Percentiles rank a stretch among this genome's conserved stretches.
Conservation (phyloP, 495 filamentous ascomycete genomes). For the Cercophora sp. region DNA sequence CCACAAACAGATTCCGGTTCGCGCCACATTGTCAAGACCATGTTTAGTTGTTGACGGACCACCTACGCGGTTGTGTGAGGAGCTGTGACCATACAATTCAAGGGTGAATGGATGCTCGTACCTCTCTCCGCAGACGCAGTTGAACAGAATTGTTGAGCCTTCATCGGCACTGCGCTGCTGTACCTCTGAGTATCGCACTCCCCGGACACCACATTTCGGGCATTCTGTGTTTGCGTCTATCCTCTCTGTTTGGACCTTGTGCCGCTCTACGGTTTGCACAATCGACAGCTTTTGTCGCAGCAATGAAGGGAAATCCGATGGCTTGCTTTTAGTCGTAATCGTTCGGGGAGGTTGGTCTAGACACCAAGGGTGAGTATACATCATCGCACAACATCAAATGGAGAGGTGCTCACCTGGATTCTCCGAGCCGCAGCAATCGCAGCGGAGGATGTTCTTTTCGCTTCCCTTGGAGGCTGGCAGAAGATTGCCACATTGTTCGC, state of each 20-base stretch:
- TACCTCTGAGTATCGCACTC: constrained; percentile 80
- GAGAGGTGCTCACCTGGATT: constrained; percentile 63
- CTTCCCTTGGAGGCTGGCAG: constrained; percentile 74
- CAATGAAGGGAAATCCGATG: constrained; percentile 80
- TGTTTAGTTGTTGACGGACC: constrained; percentile 33
- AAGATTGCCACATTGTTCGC: constrained; percentile 87
- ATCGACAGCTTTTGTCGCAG: constrained; percentile 80
- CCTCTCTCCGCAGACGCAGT: constrained; percentile 81
- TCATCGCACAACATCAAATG: neutral
- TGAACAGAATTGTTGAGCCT: constrained; percentile 86
- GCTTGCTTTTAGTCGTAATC: constrained; percentile 77
- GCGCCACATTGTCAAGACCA: too few relatives aligned
- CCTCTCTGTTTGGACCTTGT: constrained; percentile 74
- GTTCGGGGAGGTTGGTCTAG: constrained; percentile 76
- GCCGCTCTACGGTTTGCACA: constrained; percentile 74
- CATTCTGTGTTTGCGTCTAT: constrained; percentile 66
- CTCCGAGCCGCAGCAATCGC: constrained; percentile 77
- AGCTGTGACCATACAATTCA: neutral
- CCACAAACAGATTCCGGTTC: too few relatives aligned
- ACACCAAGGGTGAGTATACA: neutral
- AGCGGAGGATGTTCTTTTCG: constrained; percentile 68
- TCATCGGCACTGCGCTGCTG: constrained; percentile 93
- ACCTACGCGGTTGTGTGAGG: constrained; percentile 40
- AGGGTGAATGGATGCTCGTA: too few relatives aligned
- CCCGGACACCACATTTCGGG: constrained; percentile 71